Conservation (phyloP, 305 asterid genomes). For the Fraxinus velutina region DNA sequence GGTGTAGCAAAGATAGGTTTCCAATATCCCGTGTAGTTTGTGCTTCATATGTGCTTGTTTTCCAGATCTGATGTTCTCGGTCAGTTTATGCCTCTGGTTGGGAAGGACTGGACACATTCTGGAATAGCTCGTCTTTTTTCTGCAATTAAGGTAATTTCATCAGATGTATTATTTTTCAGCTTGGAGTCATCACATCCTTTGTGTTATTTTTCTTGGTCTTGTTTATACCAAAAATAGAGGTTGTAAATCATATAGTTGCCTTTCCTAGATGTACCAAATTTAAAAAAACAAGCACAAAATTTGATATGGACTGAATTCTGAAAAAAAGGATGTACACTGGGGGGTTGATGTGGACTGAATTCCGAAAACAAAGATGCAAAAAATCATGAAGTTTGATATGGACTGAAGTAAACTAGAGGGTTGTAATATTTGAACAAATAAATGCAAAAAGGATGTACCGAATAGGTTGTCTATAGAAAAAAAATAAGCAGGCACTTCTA, state of each 20-base stretch:
- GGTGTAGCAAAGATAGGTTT: neutral
- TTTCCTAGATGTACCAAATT: neutral
- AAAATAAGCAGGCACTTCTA: neutral
- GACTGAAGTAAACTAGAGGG: neutral
- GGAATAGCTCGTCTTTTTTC: slow-evolving; percentile 90
- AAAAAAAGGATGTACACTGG: neutral
- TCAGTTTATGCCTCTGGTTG: slow-evolving; percentile 94
- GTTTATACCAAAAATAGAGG: neutral
- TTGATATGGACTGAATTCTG: neutral
- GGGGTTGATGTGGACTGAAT: slow-evolving; percentile 3
- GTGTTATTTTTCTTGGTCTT: slow-evolving; percentile 7
- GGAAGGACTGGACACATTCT: slow-evolving; percentile 92
- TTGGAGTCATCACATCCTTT: neutral
- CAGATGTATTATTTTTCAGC: neutral
- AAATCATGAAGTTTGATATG: neutral
- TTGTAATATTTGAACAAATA: neutral
- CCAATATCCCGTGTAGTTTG: neutral
- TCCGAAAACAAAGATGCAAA: neutral
- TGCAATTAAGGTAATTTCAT: slow-evolving; percentile 73
- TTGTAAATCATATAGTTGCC: neutral
- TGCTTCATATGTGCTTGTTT: slow-evolving; percentile 15
- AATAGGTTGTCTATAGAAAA: neutral
- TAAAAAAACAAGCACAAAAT: neutral
- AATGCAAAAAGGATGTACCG: neutral
- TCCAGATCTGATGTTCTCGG: slow-evolving; percentile 98